phyloP scores from a whole-genome alignment of 2,329 filamentous ascomycete species.

The Neoascochyta sp. region DNA sequence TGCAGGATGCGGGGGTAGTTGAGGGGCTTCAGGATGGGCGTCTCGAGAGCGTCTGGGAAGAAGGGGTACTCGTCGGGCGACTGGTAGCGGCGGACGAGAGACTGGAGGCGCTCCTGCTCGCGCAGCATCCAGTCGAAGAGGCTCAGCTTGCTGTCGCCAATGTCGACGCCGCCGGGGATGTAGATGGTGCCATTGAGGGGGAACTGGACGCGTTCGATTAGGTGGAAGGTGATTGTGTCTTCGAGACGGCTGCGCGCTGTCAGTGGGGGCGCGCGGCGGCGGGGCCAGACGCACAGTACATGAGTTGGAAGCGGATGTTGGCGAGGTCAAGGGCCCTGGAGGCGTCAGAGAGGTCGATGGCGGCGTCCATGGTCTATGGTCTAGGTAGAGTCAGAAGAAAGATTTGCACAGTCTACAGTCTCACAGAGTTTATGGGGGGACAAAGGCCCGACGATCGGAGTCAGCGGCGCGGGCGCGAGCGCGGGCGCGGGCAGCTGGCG shows the following conservation, averaged over 20 bases:
- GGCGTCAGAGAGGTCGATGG: constrained; percentile 82
- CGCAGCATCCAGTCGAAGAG: constrained; percentile 92
- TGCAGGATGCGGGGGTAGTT: constrained; percentile 86
- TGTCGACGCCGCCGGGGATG: constrained; percentile 69
- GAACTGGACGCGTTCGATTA: constrained; percentile 98
- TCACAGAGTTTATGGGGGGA: too few relatives aligned
- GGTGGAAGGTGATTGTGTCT: constrained; percentile 94
- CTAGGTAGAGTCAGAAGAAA: too few relatives aligned
- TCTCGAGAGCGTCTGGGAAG: constrained; percentile 76
- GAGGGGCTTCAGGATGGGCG: constrained; percentile 81
- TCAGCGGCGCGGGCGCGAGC: too few relatives aligned
- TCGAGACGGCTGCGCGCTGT: constrained; percentile 70
- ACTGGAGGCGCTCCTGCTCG: constrained; percentile 88
- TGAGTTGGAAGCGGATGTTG: constrained; percentile 90
- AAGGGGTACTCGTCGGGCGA: constrained; percentile 97
- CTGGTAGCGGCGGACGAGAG: constrained; percentile 88
- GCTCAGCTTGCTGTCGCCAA: constrained; percentile 69
- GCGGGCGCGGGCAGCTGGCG: too few relatives aligned
- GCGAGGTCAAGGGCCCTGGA: constrained; percentile 81
- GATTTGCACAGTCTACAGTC: too few relatives aligned
- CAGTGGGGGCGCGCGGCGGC: constrained; percentile 6
- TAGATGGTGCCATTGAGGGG: constrained; percentile 89
- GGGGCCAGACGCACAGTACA: constrained; percentile 55
- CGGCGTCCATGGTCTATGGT: constrained; percentile 78
- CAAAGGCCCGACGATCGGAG: constrained; percentile 11